Percentiles rank a stretch among this genome's conserved stretches.
These are phyloP conservation scores for Pholiota molesta DNA, from an alignment of 768 basidiomycete species.

Conservation along the genomic window DNA sequence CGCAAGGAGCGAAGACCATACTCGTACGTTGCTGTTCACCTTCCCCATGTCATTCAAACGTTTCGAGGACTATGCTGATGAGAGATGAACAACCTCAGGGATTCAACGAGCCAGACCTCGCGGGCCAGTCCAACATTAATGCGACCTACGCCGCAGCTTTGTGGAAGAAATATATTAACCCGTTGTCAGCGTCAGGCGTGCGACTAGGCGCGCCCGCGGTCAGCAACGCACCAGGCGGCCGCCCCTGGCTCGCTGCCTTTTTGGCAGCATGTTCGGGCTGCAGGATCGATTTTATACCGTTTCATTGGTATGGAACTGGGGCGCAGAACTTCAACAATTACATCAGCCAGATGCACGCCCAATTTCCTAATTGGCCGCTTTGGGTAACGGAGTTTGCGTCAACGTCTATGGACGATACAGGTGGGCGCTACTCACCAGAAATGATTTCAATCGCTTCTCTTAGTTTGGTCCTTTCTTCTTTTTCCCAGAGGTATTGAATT, in stretches of 20 bases:
- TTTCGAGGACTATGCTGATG: not conserved
- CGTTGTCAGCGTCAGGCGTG: constrained; percentile 31
- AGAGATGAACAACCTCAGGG: constrained; percentile 21
- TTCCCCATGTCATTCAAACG: not conserved
- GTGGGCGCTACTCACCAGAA: not conserved
- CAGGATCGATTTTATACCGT: constrained; percentile 37
- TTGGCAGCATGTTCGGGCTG: constrained; percentile 37
- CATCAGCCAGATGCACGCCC: constrained; percentile 33
- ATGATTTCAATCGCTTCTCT: not conserved
- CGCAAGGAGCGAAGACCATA: constrained; percentile 40
- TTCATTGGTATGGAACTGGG: constrained; percentile 40
- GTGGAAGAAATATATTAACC: constrained; percentile 40
- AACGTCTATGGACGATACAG: constrained; percentile 8
- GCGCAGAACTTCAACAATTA: constrained; percentile 37
- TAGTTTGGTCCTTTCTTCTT: not conserved
- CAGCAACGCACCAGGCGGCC: constrained; percentile 33
- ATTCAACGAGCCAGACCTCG: constrained; percentile 41
- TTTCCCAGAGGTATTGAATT: constrained; percentile 10
- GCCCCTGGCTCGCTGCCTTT: constrained; percentile 36
- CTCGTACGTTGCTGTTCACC: constrained; percentile 30
- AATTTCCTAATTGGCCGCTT: constrained; percentile 34
- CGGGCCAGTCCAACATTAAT: constrained; percentile 35
- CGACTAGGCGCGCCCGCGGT: constrained; percentile 39
- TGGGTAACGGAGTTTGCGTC: constrained; percentile 38
- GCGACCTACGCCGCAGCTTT: constrained; percentile 32